Percentiles rank a stretch among this genome's conserved stretches.
Conservation (phyloP, 2,329 filamentous ascomycete species). For the Uncinocarpus reesii region DNA sequence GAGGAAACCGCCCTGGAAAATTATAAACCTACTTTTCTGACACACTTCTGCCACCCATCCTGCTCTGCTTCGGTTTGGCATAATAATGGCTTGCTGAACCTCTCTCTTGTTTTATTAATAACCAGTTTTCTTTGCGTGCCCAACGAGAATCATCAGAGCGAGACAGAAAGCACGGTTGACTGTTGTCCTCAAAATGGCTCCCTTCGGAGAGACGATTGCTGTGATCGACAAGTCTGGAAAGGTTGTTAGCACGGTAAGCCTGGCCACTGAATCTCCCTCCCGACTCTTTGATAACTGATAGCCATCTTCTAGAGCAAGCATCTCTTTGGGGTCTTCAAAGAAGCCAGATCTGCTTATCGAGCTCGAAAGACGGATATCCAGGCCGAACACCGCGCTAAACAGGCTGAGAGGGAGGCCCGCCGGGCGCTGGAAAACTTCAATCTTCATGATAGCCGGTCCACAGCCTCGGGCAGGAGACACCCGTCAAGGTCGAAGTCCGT, state of each 20-base stretch:
- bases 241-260: constrained; percentile 70
- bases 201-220: constrained; percentile 63
- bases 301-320: constrained; percentile 62
- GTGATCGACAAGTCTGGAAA: constrained; percentile 88
- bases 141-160: background rate
- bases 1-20: background rate
- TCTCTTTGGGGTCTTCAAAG: constrained; percentile 79
- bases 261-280: constrained; percentile 13
- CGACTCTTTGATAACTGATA: constrained; percentile 15
- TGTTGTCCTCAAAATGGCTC: constrained; percentile 20
- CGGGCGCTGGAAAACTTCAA: constrained; percentile 45
- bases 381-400: constrained; percentile 53
- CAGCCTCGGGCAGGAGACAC: constrained; percentile 33
- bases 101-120: background rate
- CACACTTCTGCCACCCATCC: background rate
- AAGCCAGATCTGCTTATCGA: constrained; percentile 76
- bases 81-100: background rate
- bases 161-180: too few relatives aligned
- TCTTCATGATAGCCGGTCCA: constrained; percentile 40
- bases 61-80: background rate
- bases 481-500: constrained; percentile 30
- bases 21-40: background rate
- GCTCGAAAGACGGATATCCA: constrained; percentile 77
- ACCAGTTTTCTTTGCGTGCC: background rate
- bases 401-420: constrained; percentile 50